Evolutionary conservation across 225 moss, liverwort and hornwort species (phyloP), one percentile per base, ranked within the genome.

Genomic region (Pleurozium schreberi): DNA sequence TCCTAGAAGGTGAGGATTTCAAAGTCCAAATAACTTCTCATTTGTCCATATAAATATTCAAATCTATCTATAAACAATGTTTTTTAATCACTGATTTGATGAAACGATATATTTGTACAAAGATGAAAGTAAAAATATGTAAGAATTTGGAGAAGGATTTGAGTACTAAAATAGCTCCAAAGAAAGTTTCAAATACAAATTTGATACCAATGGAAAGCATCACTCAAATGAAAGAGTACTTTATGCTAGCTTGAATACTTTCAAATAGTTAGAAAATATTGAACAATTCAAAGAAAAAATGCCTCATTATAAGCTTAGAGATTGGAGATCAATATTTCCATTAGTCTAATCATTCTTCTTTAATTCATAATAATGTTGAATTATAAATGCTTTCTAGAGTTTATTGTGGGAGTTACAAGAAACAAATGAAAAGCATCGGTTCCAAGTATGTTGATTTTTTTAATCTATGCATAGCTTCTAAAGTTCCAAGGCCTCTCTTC

Each of bases 331-430:
- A 69, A 40, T 1, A 69, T 25, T 69, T 40, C 13, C 1, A 40
- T 25, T 1, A 69, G 1, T n/a, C 12, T n/a, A 38, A 67, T n/a
- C n/a, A 38, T 3, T 4, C 2, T n/a, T 66, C 6, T n/a, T 12
- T 22, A n/a, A 6, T 1, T 0, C 2, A 2, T 12, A n/a, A n/a
- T 2, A 40, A 12, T 23, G 3, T 11, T 40, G 8, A 3, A 13
- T 13, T 40, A 11, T 69, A 23, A 68, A 40, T 40, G 23, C 40
- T 40, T 69, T 40, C 40, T 13, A 40, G 19, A 40, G 14, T 0
- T 69, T 40, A 23, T 40, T 13, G 2, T 69, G 0, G 6, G 23
- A 22, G 0, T 13, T n/a, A n/a, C 0, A n/a, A 0, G 7, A n/a
- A 67, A n/a, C 3, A 12, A 0, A 67, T 67, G 7, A 67, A 38